Percentiles rank a stretch among this genome's conserved stretches.
These are phyloP conservation scores for Microglena sp. DNA, from an alignment of 139 green algal genomes.

Conservation along the genomic window DNA sequence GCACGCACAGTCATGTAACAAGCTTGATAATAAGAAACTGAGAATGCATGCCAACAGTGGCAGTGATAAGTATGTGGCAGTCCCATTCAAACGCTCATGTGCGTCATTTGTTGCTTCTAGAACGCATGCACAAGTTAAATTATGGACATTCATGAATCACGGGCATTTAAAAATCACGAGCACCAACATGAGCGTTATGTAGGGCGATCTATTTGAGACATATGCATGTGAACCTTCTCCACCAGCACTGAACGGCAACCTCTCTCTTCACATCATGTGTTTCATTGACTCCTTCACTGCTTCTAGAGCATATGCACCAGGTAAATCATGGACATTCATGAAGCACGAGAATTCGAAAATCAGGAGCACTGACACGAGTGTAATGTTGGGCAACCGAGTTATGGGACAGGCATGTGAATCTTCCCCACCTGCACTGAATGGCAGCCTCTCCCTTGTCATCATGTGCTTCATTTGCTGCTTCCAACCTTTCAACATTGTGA, in stretches of 20 bases:
- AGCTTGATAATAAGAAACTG: no score
- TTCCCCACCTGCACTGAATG: constrained; percentile 50
- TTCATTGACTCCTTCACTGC: not conserved
- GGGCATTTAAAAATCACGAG: not conserved
- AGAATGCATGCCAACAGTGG: no score
- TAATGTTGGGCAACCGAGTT: no score
- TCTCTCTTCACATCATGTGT: not conserved
- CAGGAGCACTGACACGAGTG: no score
- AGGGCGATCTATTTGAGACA: not conserved
- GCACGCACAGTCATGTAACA: no score
- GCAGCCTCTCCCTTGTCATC: constrained; percentile 63
- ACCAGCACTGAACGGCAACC: not conserved
- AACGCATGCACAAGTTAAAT: not conserved
- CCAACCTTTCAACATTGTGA: constrained; percentile 72
- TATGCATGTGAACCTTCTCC: not conserved
- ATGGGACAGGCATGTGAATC: not conserved
- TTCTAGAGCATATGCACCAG: not conserved
- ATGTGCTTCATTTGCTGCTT: constrained; percentile 78
- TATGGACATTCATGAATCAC: not conserved
- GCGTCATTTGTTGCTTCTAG: not conserved
- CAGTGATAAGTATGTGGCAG: no score
- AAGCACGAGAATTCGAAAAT: no score
- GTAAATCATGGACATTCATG: not conserved
- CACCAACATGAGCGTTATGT: not conserved
- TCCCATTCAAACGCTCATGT: no score